These are phyloP conservation scores for Smittium culicis DNA, from an alignment of 371 early-diverging fungal species.

Conservation along the genomic window DNA sequence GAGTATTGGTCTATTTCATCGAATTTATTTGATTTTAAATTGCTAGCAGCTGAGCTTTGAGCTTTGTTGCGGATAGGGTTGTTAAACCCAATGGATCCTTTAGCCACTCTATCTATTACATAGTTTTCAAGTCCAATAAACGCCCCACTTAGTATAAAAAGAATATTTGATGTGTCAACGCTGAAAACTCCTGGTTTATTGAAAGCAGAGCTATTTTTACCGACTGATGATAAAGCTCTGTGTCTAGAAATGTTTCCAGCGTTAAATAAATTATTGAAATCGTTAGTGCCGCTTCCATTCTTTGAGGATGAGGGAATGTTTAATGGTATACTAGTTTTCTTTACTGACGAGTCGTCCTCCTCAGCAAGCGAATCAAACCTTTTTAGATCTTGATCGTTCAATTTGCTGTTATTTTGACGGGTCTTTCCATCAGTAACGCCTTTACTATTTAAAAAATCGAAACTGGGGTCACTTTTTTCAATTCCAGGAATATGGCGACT, in stretches of 20 bases:
- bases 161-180: conserved; percentile 80
- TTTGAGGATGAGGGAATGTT: background rate
- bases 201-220: background rate
- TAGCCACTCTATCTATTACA: conserved; percentile 56
- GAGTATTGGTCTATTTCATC: background rate
- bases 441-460: background rate
- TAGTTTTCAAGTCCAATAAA: conserved; percentile 80
- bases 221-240: background rate
- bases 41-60: background rate
- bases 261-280: background rate
- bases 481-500: background rate
- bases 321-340: background rate
- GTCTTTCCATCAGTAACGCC: background rate
- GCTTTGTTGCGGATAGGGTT: conserved; percentile 34
- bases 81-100: conserved; percentile 67
- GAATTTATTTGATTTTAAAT: background rate
- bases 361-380: background rate
- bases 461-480: background rate
- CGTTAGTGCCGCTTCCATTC: background rate
- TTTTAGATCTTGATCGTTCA: background rate
- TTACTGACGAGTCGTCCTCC: background rate
- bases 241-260: background rate
- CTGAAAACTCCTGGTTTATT: conserved; percentile 59
- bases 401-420: background rate
- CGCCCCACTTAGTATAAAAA: conserved; percentile 81